These are phyloP conservation scores for Penicillium concentricum DNA, from an alignment of 2,329 filamentous ascomycete genomes.

Conservation along the genomic window DNA sequence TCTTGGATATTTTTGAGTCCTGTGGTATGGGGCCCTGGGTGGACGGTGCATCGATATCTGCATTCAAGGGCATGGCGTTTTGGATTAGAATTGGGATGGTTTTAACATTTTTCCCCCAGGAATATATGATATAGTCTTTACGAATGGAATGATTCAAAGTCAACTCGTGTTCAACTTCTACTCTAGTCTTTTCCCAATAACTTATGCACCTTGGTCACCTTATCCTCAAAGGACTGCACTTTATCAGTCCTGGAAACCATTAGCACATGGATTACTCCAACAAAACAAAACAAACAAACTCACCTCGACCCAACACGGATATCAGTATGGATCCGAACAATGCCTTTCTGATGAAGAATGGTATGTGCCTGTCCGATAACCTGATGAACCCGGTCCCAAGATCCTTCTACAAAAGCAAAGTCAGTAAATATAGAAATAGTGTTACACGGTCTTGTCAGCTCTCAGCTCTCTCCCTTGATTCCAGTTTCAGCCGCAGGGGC, in stretches of 20 bases:
- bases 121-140: neutral
- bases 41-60: neutral
- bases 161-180: neutral
- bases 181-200: slow-evolving; percentile 43
- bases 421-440: neutral
- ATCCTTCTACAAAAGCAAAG: slow-evolving; percentile 66
- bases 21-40: neutral
- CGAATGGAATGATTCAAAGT: slow-evolving; percentile 4
- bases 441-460: neutral
- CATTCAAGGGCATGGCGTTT: neutral
- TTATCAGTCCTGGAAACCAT: slow-evolving; percentile 69
- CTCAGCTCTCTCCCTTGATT: neutral
- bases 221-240: slow-evolving; percentile 75
- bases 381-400: slow-evolving; percentile 83
- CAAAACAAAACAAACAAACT: slow-evolving; percentile 26
- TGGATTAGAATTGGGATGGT: neutral
- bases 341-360: slow-evolving; percentile 72
- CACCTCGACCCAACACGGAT: slow-evolving; percentile 80
- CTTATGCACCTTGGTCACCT: slow-evolving; percentile 64
- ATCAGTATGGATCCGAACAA: slow-evolving; percentile 80
- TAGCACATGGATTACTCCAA: slow-evolving; percentile 14
- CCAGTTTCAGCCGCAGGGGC: neutral
- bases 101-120: neutral
- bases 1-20: neutral
- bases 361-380: slow-evolving; percentile 84